These are phyloP conservation scores for Aspergillus puulaauensis DNA, from an alignment of 2,329 filamentous ascomycete species.

Conservation along the genomic window DNA sequence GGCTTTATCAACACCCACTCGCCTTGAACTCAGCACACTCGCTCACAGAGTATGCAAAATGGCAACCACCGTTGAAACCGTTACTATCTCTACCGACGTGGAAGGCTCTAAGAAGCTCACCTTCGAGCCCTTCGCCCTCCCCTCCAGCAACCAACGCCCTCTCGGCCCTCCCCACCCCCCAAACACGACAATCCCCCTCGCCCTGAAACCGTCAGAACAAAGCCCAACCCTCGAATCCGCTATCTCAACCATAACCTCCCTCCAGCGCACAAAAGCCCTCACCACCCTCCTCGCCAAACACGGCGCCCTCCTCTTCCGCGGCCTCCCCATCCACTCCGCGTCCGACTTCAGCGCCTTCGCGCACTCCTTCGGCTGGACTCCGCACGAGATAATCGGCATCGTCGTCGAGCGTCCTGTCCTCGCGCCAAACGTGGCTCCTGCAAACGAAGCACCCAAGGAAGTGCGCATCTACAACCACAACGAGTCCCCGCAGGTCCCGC, in stretches of 20 bases:
- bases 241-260: slow-evolving; percentile 38
- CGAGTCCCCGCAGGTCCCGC: slow-evolving; percentile 52
- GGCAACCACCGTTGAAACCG: no score
- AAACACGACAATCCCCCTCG: slow-evolving; percentile 41
- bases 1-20: background rate
- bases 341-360: slow-evolving; percentile 51
- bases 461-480: slow-evolving; percentile 54
- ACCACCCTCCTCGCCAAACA: slow-evolving; percentile 46
- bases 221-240: slow-evolving; percentile 32
- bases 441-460: slow-evolving; percentile 51
- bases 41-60: no score
- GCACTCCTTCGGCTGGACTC: slow-evolving; percentile 49
- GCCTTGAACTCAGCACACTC: background rate
- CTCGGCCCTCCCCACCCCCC: slow-evolving; percentile 42
- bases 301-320: slow-evolving; percentile 49
- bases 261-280: slow-evolving; percentile 35
- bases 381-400: slow-evolving; percentile 54
- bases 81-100: no score
- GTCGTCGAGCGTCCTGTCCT: slow-evolving; percentile 48
- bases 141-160: slow-evolving; percentile 41
- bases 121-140: slow-evolving; percentile 43
- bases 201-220: slow-evolving; percentile 32
- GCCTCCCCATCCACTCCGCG: slow-evolving; percentile 46
- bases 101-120: background rate
- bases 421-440: slow-evolving; percentile 47